phyloP scores from a whole-genome alignment of 352 stramenopile genomes.

The Phytophthora fragariae region DNA sequence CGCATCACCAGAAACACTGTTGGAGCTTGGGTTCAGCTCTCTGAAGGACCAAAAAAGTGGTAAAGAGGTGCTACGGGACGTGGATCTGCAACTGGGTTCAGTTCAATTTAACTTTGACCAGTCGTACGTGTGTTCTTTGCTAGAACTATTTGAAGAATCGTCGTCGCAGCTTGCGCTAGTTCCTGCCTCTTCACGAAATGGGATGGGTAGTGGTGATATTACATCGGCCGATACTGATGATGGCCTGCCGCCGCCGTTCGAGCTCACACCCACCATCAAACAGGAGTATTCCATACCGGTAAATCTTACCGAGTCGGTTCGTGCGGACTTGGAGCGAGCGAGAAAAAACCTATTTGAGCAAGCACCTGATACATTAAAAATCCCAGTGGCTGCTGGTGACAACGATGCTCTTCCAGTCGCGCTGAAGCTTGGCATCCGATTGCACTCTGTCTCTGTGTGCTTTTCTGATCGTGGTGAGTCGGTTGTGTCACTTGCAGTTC shows the following conservation, averaged over 20 bases:
- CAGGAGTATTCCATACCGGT: constrained; percentile 80
- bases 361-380: constrained; percentile 13
- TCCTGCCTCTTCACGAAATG: constrained; percentile 29
- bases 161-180: constrained; percentile 53
- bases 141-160: constrained; percentile 81
- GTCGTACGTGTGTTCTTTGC: constrained; percentile 79
- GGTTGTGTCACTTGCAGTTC: constrained; percentile 71
- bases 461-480: constrained; percentile 78
- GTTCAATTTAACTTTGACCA: constrained; percentile 90
- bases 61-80: constrained; percentile 55
- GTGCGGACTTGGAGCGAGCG: constrained; percentile 82
- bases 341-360: constrained; percentile 65
- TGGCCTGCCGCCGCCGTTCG: constrained; percentile 56
- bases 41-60: constrained; percentile 69
- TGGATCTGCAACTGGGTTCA: constrained; percentile 79
- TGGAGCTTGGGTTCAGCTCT: constrained; percentile 71
- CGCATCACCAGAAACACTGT: constrained; percentile 53
- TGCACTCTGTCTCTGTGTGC: constrained; percentile 84
- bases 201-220: constrained; percentile 22
- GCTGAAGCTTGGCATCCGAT: constrained; percentile 56
- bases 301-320: constrained; percentile 82
- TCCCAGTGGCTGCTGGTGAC: background rate
- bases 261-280: constrained; percentile 65
- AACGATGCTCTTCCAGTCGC: constrained; percentile 17
- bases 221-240: constrained; percentile 28